These are phyloP conservation scores for Alloteropsis angusta DNA, from an alignment of 202 grass and related monocot genomes.

Conservation along the genomic window DNA sequence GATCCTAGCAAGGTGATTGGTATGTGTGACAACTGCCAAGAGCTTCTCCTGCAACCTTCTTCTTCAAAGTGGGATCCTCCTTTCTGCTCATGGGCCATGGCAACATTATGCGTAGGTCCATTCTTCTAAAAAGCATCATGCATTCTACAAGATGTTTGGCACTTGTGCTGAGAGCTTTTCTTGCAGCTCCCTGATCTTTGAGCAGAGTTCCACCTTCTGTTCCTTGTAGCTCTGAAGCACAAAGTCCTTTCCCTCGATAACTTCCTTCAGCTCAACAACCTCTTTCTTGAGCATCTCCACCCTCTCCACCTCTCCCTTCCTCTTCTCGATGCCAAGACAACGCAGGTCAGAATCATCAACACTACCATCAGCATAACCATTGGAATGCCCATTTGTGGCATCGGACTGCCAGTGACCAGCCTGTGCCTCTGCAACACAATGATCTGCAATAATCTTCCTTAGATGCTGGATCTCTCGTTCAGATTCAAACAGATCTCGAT, in stretches of 20 bases:
- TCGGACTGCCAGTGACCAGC: conserved; percentile 40
- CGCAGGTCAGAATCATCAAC: conserved; percentile 35
- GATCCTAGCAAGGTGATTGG: conserved; percentile 9
- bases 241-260: conserved; percentile 84
- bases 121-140: background rate
- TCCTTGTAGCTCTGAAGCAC: conserved; percentile 90
- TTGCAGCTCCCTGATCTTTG: conserved; percentile 80
- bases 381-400: conserved; percentile 39
- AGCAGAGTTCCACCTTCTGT: conserved; percentile 73
- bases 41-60: conserved; percentile 11
- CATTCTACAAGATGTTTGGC: conserved; percentile 70
- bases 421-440: conserved; percentile 50
- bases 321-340: conserved; percentile 41
- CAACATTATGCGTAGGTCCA: conserved; percentile 4
- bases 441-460: conserved; percentile 70
- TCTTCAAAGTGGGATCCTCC: background rate
- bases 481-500: conserved; percentile 62
- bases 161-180: conserved; percentile 62
- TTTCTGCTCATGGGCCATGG: background rate
- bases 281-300: conserved; percentile 74
- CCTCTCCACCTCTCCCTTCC: conserved; percentile 38
- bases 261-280: conserved; percentile 74
- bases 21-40: background rate
- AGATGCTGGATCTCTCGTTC: conserved; percentile 69
- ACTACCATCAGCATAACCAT: conserved; percentile 44